A percentile compares a stretch with the other conserved stretches of the same genome.
These are phyloP conservation scores for Fusarium incarnatum DNA, from an alignment of 2,329 filamentous ascomycete genomes.

Conservation along the genomic window DNA sequence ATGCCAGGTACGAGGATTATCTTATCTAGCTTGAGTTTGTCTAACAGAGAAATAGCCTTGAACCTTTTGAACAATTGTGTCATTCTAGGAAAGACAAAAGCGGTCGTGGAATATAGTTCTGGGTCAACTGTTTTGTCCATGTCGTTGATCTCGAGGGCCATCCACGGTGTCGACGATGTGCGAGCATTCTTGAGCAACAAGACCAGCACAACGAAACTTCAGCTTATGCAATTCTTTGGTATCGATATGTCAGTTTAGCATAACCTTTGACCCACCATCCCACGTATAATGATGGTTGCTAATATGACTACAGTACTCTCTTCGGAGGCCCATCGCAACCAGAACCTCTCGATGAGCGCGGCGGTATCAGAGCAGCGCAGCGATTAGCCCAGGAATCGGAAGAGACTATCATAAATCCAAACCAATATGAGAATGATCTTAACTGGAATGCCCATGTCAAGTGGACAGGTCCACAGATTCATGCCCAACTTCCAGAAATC, in stretches of 20 bases:
- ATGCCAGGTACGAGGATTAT: constrained; percentile 60
- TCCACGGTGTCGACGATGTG: constrained; percentile 63
- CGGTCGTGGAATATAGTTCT: constrained; percentile 70
- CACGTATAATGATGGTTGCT: fast-evolving
- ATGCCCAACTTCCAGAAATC: constrained; percentile 66
- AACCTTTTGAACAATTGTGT: constrained; percentile 57
- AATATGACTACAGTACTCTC: constrained; percentile 55
- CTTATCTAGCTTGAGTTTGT: fast-evolving
- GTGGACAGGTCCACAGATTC: constrained; percentile 71
- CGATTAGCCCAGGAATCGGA: constrained; percentile 56
- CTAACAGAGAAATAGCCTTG: constrained; percentile 51
- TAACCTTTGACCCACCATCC: too few species aligned
- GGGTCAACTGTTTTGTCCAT: constrained; percentile 72
- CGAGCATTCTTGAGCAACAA: constrained; percentile 70
- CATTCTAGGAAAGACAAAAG: constrained; percentile 56
- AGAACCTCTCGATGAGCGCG: constrained; percentile 64
- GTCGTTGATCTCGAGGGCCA: constrained; percentile 64
- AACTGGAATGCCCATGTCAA: constrained; percentile 66
- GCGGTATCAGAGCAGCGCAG: constrained; percentile 63
- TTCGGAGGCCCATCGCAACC: constrained; percentile 70
- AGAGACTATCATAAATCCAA: constrained; percentile 63
- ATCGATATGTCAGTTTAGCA: constrained; percentile 58
- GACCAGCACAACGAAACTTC: constrained; percentile 63
- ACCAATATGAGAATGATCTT: constrained; percentile 67
- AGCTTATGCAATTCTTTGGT: constrained; percentile 70